Conservation (phyloP, 208 protist species). For the Leishmania mexicana region DNA sequence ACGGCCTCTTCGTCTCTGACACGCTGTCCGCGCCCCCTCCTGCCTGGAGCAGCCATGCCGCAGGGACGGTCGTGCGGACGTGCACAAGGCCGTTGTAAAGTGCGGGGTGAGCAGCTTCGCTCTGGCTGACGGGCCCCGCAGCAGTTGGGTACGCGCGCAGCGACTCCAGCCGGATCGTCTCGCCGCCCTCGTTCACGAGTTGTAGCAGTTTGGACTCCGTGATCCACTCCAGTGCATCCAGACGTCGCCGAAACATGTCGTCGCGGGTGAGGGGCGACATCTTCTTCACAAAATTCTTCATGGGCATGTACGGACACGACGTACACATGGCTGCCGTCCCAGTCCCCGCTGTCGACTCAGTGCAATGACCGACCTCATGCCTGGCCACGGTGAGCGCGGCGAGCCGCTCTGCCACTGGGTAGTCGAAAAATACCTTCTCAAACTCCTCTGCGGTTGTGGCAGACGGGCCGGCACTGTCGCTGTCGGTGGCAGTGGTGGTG, state of each 20-base stretch:
- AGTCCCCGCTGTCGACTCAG: constrained; percentile 1
- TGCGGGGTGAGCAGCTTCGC: not conserved
- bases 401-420: constrained; percentile 48
- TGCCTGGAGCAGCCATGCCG: constrained; percentile 10
- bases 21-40: not conserved
- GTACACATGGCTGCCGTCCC: not conserved
- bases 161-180: not conserved
- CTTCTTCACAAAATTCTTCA: constrained; percentile 59
- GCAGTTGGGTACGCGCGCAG: not conserved
- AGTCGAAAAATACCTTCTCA: constrained; percentile 22
- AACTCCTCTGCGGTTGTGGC: constrained; percentile 16
- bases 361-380: constrained; percentile 6
- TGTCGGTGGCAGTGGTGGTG: not conserved
- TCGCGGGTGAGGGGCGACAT: constrained; percentile 54
- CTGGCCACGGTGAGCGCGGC: constrained; percentile 49
- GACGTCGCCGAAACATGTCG: constrained; percentile 38
- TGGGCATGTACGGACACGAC: constrained; percentile 24
- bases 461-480: not conserved
- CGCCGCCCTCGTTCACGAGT: constrained; percentile 30
- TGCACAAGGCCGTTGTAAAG: constrained; percentile 27
- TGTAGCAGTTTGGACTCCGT: constrained; percentile 33
- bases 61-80: constrained; percentile 14
- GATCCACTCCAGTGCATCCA: constrained; percentile 43
- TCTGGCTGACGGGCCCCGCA: not conserved
- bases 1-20: constrained; percentile 1